These are phyloP conservation scores for Picea glauca DNA, from an alignment of 75 land plant species.

Conservation along the genomic window DNA sequence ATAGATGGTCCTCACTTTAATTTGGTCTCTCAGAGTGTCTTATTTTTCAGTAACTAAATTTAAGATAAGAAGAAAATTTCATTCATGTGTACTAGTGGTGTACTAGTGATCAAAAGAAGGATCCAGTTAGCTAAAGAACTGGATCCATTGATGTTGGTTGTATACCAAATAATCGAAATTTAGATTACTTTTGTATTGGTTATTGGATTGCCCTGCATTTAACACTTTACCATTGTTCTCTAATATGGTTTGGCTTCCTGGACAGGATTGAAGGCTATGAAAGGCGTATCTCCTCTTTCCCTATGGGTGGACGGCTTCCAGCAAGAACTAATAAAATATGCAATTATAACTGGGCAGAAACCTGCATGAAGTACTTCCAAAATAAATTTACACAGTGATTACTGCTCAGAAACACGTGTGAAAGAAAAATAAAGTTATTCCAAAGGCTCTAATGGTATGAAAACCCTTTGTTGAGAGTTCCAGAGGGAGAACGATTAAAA, in stretches of 20 bases:
- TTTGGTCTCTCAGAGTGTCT: not conserved
- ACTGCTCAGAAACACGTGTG: too few species aligned
- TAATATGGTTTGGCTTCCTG: not conserved
- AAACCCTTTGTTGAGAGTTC: too few species aligned
- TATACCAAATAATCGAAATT: too few species aligned
- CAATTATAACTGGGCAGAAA: slow-evolving; percentile 76
- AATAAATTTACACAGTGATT: not conserved
- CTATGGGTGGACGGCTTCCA: slow-evolving; percentile 93
- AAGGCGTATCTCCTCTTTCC: slow-evolving; percentile 83
- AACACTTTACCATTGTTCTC: not conserved
- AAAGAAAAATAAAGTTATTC: too few species aligned
- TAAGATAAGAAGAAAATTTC: not conserved
- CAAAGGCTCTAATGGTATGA: too few species aligned
- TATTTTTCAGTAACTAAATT: too few species aligned
- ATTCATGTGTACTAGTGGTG: too few species aligned
- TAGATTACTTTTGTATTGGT: too few species aligned
- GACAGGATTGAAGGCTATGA: slow-evolving; percentile 78
- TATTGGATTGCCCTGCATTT: not conserved
- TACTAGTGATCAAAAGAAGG: too few species aligned
- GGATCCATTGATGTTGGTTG: too few species aligned
- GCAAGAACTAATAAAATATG: slow-evolving; percentile 72
- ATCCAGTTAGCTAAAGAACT: too few species aligned
- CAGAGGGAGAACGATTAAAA: too few species aligned
- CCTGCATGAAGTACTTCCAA: slow-evolving; percentile 18
- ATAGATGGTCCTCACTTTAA: not conserved